Conservation (phyloP, 2,329 filamentous ascomycete genomes). For the Sordariomycetes sp. region DNA sequence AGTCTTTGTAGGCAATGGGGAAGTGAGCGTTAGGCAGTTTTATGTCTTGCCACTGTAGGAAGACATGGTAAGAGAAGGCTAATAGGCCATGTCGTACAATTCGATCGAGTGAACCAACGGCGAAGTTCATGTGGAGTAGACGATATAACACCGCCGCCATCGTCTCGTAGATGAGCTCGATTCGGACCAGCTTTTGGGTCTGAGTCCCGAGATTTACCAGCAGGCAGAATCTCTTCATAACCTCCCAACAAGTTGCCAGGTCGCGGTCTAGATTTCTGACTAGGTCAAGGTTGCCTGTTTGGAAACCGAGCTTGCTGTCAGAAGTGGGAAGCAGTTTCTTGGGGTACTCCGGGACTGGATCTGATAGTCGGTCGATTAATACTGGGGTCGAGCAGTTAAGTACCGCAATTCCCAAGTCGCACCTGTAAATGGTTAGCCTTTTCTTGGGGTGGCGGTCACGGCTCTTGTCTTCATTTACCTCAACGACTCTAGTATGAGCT, state of each 20-base stretch:
- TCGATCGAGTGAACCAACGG: conserved; percentile 17
- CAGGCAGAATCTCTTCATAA: conserved; percentile 13
- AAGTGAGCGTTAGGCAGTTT: not conserved
- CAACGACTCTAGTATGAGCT: not conserved
- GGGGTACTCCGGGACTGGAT: not conserved
- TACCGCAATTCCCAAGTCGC: not conserved
- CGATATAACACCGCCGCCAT: conserved; percentile 29
- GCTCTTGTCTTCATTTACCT: not conserved
- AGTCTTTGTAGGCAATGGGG: not conserved
- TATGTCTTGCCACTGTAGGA: conserved; percentile 24
- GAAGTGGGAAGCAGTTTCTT: not conserved
- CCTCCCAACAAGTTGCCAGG: conserved; percentile 12
- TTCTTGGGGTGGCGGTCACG: not conserved
- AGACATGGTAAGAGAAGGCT: conserved; percentile 23
- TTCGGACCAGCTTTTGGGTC: conserved; percentile 8
- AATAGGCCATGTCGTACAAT: conserved; percentile 26
- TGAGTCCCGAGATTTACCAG: conserved; percentile 14
- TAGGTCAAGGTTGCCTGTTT: not conserved
- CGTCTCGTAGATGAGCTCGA: conserved; percentile 11
- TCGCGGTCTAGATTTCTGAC: conserved; percentile 7
- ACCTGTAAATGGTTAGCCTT: not conserved
- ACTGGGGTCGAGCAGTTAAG: not conserved
- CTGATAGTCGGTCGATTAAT: not conserved
- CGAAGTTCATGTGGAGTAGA: conserved; percentile 21
- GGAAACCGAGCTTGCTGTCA: not conserved